Evolutionary conservation across 2,329 filamentous ascomycete genomes (phyloP), one percentile per base, ranked within the genome.

Genomic region (Septoria linicola): DNA sequence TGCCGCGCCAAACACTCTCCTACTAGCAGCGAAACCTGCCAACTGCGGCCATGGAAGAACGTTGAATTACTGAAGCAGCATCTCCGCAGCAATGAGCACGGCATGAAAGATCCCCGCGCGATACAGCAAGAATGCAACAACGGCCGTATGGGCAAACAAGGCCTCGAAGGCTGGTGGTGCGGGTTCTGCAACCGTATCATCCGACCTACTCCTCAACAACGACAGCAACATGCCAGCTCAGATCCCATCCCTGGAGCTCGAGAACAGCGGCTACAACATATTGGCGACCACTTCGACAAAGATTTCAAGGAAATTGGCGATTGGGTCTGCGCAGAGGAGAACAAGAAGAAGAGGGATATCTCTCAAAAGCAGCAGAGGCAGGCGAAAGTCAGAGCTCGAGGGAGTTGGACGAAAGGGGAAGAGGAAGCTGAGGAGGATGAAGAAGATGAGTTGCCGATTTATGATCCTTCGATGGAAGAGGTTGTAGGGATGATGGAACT

Each of bases 81-180:
- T 65, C 72, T 93, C 1, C 65, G 68, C 11, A 70, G 70, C 5
- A 70, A 77, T 6, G 82, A 87, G 56, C 58, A 62, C 0, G 48
- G 67, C 43, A 31, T 64, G 71, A 43, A 64, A 1, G 59, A 66
- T 1, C 45, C 59, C 2, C 34, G 78, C 1, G 72, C 79, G 1
- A 32, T 60, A 25, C 27, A 46, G n/a, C 23, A 16, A n/a, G 37
- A 45, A 21, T 54, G 54, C 34, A 30, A 16, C 7, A 19, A 35
- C 8, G 50, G 80, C 58, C 80, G 80, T 5, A 80, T 88, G 21
- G 85, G 85, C 0, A 75, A 80, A 11, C 84, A 86, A 53, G 80
- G 78, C 23, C 81, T 85, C 58, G 71, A 73, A 2, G 75, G 78
- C 4, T 96, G 89, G 69, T 96, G 90, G 90, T 96, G 91, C 63